Percentiles rank a stretch among this genome's conserved stretches.
Conservation (phyloP, 2,329 filamentous ascomycete genomes). For the Talaromyces sp. region DNA sequence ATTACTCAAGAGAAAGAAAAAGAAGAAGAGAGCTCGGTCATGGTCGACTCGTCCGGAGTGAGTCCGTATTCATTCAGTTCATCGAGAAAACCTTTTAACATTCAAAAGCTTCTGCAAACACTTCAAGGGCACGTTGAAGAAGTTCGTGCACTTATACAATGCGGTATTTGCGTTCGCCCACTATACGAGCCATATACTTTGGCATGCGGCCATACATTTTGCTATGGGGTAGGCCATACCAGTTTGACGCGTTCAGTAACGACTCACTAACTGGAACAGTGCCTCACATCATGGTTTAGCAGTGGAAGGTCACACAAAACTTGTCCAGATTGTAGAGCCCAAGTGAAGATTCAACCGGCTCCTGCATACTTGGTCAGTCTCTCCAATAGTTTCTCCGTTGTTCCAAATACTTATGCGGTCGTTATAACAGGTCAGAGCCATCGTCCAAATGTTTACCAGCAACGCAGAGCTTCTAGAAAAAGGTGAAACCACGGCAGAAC, state of each 20-base stretch:
- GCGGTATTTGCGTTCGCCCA: slow-evolving; percentile 65
- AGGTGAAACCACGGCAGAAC: slow-evolving; percentile 62
- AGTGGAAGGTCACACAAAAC: slow-evolving; percentile 57
- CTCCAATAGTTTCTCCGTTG: background rate
- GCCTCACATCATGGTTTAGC: slow-evolving; percentile 55
- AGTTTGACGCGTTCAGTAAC: background rate
- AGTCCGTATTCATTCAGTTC: slow-evolving; percentile 15
- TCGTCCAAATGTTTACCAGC: slow-evolving; percentile 61
- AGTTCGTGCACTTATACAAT: slow-evolving; percentile 60
- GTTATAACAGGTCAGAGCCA: slow-evolving; percentile 54
- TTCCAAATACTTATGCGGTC: slow-evolving; percentile 16
- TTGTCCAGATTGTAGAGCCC: slow-evolving; percentile 64
- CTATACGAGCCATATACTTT: slow-evolving; percentile 69
- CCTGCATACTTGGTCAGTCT: slow-evolving; percentile 60
- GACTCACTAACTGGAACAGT: slow-evolving; percentile 38
- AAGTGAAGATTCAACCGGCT: slow-evolving; percentile 57
- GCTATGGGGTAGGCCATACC: slow-evolving; percentile 56
- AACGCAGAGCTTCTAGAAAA: slow-evolving; percentile 59
- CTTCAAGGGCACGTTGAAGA: slow-evolving; percentile 57
- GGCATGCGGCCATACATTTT: slow-evolving; percentile 68
- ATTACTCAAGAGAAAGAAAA: background rate
- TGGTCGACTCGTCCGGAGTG: slow-evolving; percentile 28
- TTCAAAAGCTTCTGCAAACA: slow-evolving; percentile 37
- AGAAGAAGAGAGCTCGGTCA: background rate
- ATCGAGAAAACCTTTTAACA: slow-evolving; percentile 15